These are phyloP conservation scores for Neurospora sp. DNA, from an alignment of 495 filamentous ascomycete genomes.

Conservation along the genomic window DNA sequence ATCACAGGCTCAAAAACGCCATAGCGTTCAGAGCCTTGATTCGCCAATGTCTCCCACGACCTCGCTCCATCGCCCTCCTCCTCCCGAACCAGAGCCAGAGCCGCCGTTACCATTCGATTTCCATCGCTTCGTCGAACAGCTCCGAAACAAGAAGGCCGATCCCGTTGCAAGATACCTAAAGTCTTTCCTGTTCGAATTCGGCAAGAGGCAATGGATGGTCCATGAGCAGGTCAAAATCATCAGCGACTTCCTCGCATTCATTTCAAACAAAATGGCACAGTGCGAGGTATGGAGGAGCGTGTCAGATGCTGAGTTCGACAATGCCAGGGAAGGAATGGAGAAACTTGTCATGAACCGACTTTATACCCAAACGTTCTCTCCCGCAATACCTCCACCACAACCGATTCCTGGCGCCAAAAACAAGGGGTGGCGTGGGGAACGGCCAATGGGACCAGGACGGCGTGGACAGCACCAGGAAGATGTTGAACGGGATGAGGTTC, in stretches of 20 bases:
- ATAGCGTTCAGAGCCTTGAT: conserved; percentile 20
- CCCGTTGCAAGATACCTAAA: conserved; percentile 92
- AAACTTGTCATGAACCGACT: conserved; percentile 99
- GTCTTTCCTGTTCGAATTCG: conserved; percentile 90
- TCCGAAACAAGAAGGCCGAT: conserved; percentile 90
- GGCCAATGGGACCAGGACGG: conserved; percentile 67
- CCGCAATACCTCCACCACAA: conserved; percentile 73
- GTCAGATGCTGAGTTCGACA: conserved; percentile 95
- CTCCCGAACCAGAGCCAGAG: conserved; percentile 82
- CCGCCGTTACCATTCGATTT: conserved; percentile 92
- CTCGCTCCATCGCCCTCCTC: conserved; percentile 56
- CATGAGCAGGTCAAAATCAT: conserved; percentile 99
- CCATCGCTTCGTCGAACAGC: conserved; percentile 89
- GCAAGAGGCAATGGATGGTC: conserved; percentile 98
- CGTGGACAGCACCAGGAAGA: conserved; percentile 97
- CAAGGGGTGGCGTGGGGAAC: conserved; percentile 56
- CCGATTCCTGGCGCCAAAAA: conserved; percentile 61
- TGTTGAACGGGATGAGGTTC: conserved; percentile 87
- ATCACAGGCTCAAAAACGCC: conserved; percentile 6
- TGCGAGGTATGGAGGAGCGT: conserved; percentile 97
- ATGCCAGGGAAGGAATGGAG: conserved; percentile 98
- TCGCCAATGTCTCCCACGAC: conserved; percentile 40
- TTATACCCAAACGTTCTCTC: conserved; percentile 93
- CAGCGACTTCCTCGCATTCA: conserved; percentile 93
- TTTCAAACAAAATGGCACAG: conserved; percentile 95